Evolutionary conservation across 805 yeast genomes (phyloP), one percentile per base, ranked within the genome.

Genomic region (Candida vaughaniae): DNA sequence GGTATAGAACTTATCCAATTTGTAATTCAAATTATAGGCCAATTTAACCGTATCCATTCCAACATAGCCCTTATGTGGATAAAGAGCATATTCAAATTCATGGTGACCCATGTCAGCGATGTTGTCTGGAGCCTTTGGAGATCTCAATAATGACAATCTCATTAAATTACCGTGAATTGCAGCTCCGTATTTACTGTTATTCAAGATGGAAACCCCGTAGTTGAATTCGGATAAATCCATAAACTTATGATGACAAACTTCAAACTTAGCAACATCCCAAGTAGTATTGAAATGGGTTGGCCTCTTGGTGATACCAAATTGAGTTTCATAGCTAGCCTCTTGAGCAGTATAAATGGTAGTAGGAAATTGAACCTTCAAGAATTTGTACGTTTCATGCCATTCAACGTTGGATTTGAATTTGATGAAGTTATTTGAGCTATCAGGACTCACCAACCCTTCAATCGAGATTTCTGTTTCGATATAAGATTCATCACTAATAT

Each of bases 261-360:
- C 99, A 60, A 91, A 91, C 58, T 89, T 90, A 40, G 98, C 98
- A 22, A 84, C 83, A 53, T 91, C 99, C 98, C 98, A 91, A 1
- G 87, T 69, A 0, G 99, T 91, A 58, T 91, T 93, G 66, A 71
- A 91, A 61, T 91, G 97, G 0, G 98, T 91, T 32, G 98, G 95
- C 48, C 98, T 78, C 52, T 77, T 80, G 5, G 95, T 91, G 31
- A 85, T 62, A 36, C 99, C 99, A 62, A 86, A 91, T 58, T 90
- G 96, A 2, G 97, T 89, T 60, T 91, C 99, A 58, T 87, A 93
- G 39, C 80, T 78, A 2, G 96, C 98, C 28, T 47, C 56, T 37
- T 54, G 71, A 15, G 90, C 93, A 26, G 77, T 72, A 48, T 77
- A 77, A 14, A 91, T 73, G 19, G 85, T 84, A 15, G 91, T 95